Evolutionary conservation across 164 flowering plant species (phyloP), one percentile per base, ranked within the genome.

Genomic region (Piper longum): DNA sequence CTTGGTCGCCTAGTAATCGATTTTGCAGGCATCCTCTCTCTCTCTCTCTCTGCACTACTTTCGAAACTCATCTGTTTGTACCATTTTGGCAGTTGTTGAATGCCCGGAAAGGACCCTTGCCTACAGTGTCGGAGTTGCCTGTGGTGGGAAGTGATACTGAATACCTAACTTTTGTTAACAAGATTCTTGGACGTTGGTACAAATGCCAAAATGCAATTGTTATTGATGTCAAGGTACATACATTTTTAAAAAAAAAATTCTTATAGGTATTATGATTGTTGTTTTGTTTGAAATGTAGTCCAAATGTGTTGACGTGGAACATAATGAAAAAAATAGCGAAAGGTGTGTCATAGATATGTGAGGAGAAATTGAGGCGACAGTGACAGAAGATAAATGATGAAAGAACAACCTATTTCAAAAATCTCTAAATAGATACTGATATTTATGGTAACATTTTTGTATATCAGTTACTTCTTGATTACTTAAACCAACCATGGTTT

Each of bases 191-290:
- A 18, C 69, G 26, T 66, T 78, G 85, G 85, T 73, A 73, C 66
- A 80, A 78, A 66, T 57, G 74, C 57, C 78, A 70, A 45, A 87
- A 77, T 80, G 82, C 80, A 63, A 66, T 84, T 74, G 65, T 87
- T 43, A 67, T 83, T 71, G 85, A 89, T 76, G 84, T 83, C 54
- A 82, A 81, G 87, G 91, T 86, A 69, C n/a, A 8, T 39, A 9
- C 14, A 9, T 12, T 12, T 59, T 59, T 58, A 40, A 14, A 5
- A 14, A 14, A 9, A 7, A 48, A 9, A 48, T 26, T 26, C 36
- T 26, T 2, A 26, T 26, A 26, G 36, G 36, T 26, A 26, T 26
- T 26, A 26, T 26, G 36, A 26, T 26, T 26, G 36, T 26, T 26
- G 36, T 26, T 26, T 26, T 26, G 36, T 26, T 26, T 26, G 36